Percentiles rank a stretch among this genome's conserved stretches.
Conservation (phyloP, 805 yeast genomes). For the Saturnispora bothae region DNA sequence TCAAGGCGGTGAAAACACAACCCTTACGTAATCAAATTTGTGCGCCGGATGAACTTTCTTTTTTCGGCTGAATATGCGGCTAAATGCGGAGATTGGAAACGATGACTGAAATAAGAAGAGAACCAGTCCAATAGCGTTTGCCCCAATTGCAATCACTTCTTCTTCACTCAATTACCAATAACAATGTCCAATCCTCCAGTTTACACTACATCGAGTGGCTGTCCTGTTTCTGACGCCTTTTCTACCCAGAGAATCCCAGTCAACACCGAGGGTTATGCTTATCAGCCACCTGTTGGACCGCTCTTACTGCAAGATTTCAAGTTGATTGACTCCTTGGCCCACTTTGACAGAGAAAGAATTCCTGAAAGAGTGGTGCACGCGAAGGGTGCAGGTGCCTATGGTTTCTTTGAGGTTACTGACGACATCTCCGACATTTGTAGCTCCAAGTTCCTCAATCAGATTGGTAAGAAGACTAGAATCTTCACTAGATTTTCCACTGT, state of each 20-base stretch:
- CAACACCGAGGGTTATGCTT: constrained; percentile 26
- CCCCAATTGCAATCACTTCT: neutral
- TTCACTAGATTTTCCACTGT: constrained; percentile 77
- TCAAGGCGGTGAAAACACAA: neutral
- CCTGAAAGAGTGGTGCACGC: constrained; percentile 94
- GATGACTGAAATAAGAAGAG: neutral
- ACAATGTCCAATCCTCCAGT: constrained; percentile 37
- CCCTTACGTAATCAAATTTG: too few relatives aligned
- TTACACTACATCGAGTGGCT: constrained; percentile 64
- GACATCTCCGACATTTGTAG: constrained; percentile 65
- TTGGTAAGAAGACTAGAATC: constrained; percentile 73
- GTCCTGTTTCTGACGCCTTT: constrained; percentile 67
- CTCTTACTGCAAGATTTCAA: constrained; percentile 72
- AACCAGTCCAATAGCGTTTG: neutral
- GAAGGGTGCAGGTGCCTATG: constrained; percentile 87
- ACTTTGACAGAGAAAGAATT: constrained; percentile 81
- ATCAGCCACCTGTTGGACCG: constrained; percentile 46
- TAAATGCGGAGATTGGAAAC: too few relatives aligned
- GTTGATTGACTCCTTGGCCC: constrained; percentile 72
- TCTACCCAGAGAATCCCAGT: constrained; percentile 67
- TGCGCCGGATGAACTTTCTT: too few relatives aligned
- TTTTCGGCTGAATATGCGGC: too few relatives aligned
- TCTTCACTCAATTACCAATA: neutral
- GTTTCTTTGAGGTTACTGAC: constrained; percentile 78
- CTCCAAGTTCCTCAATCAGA: constrained; percentile 57